These are phyloP conservation scores for Castanospermum australe DNA, from an alignment of 306 rosid species.

Conservation along the genomic window DNA sequence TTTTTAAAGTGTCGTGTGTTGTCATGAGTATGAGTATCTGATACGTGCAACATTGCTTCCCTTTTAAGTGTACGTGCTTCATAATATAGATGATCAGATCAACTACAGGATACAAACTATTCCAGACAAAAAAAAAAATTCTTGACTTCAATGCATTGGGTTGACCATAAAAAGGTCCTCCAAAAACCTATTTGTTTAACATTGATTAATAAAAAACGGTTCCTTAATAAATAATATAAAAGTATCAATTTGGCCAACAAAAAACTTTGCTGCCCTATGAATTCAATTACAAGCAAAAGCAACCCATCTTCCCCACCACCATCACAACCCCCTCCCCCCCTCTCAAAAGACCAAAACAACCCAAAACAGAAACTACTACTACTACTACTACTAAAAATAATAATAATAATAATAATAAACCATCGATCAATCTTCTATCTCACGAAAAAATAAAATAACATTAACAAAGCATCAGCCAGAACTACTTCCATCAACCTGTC, in stretches of 20 bases:
- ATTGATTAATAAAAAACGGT: too few relatives aligned
- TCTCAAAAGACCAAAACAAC: too few relatives aligned
- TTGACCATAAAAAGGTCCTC: neutral
- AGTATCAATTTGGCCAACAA: too few relatives aligned
- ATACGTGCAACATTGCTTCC: too few relatives aligned
- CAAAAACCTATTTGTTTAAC: neutral
- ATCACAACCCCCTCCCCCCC: neutral
- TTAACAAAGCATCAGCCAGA: conserved; percentile 1
- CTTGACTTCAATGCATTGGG: neutral
- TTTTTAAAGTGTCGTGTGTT: too few relatives aligned
- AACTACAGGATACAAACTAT: conserved; percentile 3
- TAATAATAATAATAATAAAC: too few relatives aligned
- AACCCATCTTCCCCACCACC: neutral
- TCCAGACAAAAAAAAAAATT: neutral
- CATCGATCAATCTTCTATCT: neutral
- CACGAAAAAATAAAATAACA: neutral
- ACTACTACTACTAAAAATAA: too few relatives aligned
- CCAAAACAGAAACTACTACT: too few relatives aligned
- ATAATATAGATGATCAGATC: neutral
- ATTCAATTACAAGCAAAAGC: neutral
- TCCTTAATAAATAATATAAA: too few relatives aligned
- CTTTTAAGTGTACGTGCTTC: neutral
- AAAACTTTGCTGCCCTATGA: too few relatives aligned
- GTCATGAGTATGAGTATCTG: too few relatives aligned
- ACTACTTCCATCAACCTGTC: neutral